phyloP scores from a whole-genome alignment of 495 filamentous ascomycete genomes.

The Neurospora pannonica region DNA sequence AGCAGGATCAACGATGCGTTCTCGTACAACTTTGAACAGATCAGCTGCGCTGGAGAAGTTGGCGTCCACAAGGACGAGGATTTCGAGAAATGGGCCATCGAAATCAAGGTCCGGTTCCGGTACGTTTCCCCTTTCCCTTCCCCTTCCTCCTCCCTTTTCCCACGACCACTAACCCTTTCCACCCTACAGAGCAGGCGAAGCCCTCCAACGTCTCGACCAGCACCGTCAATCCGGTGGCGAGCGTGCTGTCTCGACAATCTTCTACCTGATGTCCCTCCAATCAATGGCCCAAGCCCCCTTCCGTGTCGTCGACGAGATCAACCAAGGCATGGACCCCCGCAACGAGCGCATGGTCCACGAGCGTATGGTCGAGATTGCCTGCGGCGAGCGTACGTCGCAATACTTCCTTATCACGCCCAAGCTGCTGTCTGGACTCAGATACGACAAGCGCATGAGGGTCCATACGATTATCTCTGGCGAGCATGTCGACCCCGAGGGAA shows the following conservation, averaged over 20 bases:
- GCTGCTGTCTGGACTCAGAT: constrained; percentile 72
- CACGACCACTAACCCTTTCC: neutral
- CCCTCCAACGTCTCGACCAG: constrained; percentile 71
- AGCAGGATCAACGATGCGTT: constrained; percentile 81
- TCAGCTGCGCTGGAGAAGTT: constrained; percentile 93
- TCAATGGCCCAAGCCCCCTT: constrained; percentile 92
- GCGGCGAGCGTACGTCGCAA: constrained; percentile 57
- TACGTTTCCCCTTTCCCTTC: constrained; percentile 25
- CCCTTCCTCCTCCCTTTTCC: neutral
- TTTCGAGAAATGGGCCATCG: constrained; percentile 88
- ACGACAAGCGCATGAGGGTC: constrained; percentile 83
- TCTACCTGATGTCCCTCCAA: constrained; percentile 98
- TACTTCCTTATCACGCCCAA: constrained; percentile 99
- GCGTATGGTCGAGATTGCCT: constrained; percentile 91
- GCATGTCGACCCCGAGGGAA: constrained; percentile 51
- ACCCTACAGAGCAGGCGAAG: constrained; percentile 60
- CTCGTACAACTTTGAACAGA: constrained; percentile 80
- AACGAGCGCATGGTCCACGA: constrained; percentile 98
- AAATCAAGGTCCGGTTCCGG: constrained; percentile 92
- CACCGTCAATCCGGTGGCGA: constrained; percentile 96
- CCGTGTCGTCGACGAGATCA: constrained; percentile 98
- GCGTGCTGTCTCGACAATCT: constrained; percentile 93
- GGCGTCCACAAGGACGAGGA: constrained; percentile 70
- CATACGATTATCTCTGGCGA: constrained; percentile 91
- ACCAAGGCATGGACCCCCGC: constrained; percentile 97